Percentiles rank a stretch among this genome's conserved stretches.
These are phyloP conservation scores for Knoxdaviesia capensis DNA, from an alignment of 2,329 filamentous ascomycete genomes.

Conservation along the genomic window DNA sequence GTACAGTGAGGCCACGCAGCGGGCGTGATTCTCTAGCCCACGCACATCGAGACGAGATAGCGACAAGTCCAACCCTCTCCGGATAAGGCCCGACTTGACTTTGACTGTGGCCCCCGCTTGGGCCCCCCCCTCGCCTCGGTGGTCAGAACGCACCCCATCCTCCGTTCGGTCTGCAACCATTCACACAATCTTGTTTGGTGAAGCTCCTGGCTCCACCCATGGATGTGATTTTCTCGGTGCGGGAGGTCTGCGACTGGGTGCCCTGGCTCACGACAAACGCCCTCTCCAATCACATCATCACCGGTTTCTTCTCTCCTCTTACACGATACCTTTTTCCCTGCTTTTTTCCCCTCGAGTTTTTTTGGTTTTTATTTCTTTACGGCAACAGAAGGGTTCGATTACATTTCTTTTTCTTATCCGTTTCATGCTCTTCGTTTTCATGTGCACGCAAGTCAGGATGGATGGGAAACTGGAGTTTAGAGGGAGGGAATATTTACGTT, in stretches of 20 bases:
- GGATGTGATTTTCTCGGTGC: too few species aligned
- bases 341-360: not conserved
- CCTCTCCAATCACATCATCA: not conserved
- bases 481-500: not conserved
- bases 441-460: too few species aligned
- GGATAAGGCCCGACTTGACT: too few species aligned
- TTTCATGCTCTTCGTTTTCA: not conserved
- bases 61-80: too few species aligned
- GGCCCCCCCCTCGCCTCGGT: too few species aligned
- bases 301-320: not conserved
- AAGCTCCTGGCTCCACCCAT: too few species aligned
- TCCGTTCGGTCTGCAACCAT: too few species aligned
- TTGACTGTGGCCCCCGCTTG: too few species aligned
- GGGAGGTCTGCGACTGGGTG: too few species aligned
- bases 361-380: not conserved
- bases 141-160: too few species aligned
- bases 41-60: not conserved
- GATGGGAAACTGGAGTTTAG: too few species aligned
- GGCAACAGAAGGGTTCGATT: not conserved
- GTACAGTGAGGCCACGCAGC: slow-evolving; percentile 21
- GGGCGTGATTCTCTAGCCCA: slow-evolving; percentile 13
- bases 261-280: not conserved
- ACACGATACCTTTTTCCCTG: not conserved
- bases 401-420: slow-evolving; percentile 1
- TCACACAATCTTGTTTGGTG: too few species aligned